Evolutionary conservation across 2,329 filamentous ascomycete species (phyloP).

Genomic region (Aureobasidium namibiae): DNA sequence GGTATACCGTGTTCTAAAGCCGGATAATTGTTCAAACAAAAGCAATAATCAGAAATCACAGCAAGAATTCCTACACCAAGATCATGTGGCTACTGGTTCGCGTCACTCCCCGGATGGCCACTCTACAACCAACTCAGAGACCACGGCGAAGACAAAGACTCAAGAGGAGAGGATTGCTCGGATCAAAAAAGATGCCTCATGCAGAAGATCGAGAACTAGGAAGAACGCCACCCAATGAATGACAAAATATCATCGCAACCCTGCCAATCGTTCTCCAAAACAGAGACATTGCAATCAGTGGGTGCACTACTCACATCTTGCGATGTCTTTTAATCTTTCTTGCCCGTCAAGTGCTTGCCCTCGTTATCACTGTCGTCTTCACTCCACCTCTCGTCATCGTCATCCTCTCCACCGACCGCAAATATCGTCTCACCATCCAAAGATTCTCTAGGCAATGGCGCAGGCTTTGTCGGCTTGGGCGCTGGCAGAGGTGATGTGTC

Average conservation of each 20-base stretch:
- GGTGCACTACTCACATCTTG: not conserved
- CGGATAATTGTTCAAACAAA: too few relatives aligned
- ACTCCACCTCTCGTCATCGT: constrained; percentile 62
- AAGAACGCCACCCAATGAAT: not conserved
- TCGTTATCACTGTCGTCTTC: constrained; percentile 50
- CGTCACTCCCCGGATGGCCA: too few relatives aligned
- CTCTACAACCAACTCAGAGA: too few relatives aligned
- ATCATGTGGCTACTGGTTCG: too few relatives aligned
- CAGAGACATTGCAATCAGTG: not conserved
- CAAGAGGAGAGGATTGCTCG: too few relatives aligned
- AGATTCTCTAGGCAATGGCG: constrained; percentile 47
- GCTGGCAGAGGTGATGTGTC: constrained; percentile 46
- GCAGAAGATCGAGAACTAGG: not conserved
- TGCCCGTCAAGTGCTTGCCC: constrained; percentile 44
- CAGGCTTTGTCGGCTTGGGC: constrained; percentile 41
- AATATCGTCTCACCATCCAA: constrained; percentile 92
- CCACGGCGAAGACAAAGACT: too few relatives aligned
- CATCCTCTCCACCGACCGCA: constrained; percentile 76
- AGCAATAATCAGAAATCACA: too few relatives aligned
- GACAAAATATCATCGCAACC: not conserved
- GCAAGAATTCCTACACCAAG: too few relatives aligned
- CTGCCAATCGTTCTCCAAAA: not conserved
- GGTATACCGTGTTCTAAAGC: constrained; percentile 42
- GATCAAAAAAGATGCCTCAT: not conserved
- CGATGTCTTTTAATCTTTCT: constrained; percentile 21